Conservation (phyloP, 106 monocot genomes). For the Posidonia australis region DNA sequence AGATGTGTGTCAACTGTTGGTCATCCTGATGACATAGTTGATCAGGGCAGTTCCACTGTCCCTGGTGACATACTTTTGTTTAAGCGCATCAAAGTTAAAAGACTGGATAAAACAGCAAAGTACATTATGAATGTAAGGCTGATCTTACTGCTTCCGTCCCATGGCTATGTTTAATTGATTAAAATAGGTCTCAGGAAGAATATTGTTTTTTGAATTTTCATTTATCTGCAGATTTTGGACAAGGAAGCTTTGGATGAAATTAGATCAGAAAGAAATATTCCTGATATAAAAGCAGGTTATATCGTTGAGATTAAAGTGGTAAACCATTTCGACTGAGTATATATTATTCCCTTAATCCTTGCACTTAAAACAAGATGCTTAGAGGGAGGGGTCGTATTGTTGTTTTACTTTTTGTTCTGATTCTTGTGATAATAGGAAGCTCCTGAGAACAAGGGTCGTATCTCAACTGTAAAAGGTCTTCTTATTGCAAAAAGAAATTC, state of each 20-base stretch:
- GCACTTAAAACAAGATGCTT: not conserved
- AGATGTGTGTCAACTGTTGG: not conserved
- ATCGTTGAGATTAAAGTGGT: slow-evolving; percentile 87
- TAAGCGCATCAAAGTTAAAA: no score
- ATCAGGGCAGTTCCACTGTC: slow-evolving; percentile 16
- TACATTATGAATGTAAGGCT: slow-evolving; percentile 50
- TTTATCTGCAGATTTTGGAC: slow-evolving; percentile 63
- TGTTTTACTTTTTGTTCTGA: not conserved
- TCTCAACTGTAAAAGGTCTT: slow-evolving; percentile 74
- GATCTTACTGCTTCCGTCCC: slow-evolving; percentile 10
- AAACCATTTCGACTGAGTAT: slow-evolving; percentile 2
- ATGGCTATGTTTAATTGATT: not conserved
- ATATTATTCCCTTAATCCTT: not conserved
- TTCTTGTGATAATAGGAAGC: slow-evolving; percentile 48
- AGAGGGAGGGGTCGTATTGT: not conserved
- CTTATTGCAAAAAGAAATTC: slow-evolving; percentile 80
- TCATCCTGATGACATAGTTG: not conserved
- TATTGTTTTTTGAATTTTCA: not conserved
- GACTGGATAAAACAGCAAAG: no score
- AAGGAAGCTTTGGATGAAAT: slow-evolving; percentile 77
- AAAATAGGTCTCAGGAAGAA: no score
- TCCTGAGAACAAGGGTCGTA: slow-evolving; percentile 83
- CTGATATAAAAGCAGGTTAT: slow-evolving; percentile 71
- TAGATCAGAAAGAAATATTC: slow-evolving; percentile 48
- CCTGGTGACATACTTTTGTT: slow-evolving; percentile 26